These are phyloP conservation scores for Dichomitus squalens DNA, from an alignment of 1,284 basidiomycete species.

Conservation along the genomic window DNA sequence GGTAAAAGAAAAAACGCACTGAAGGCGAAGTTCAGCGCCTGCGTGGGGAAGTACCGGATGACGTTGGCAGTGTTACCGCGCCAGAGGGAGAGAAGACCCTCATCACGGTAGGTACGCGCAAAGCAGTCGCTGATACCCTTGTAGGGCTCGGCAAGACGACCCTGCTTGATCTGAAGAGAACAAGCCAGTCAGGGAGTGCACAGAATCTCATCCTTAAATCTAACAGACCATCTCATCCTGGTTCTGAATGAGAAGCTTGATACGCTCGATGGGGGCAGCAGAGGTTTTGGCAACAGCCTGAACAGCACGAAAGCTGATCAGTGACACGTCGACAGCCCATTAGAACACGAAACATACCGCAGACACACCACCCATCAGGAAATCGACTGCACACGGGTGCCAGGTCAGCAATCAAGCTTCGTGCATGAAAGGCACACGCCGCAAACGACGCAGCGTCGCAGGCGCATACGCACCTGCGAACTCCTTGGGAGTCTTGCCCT, in stretches of 20 bases:
- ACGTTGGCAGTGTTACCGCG: conserved; percentile 98
- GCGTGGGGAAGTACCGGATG: conserved; percentile 97
- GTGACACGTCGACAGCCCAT: neutral
- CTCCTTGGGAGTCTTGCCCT: conserved; percentile 78
- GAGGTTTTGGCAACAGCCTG: conserved; percentile 97
- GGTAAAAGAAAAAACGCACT: conserved; percentile 54
- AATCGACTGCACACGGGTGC: conserved; percentile 63
- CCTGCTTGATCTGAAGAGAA: conserved; percentile 85
- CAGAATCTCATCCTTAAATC: neutral
- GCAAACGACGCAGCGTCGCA: conserved; percentile 10
- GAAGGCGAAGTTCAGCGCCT: conserved; percentile 95
- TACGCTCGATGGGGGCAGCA: conserved; percentile 98
- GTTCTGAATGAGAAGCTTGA: conserved; percentile 98
- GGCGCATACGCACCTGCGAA: conserved; percentile 64
- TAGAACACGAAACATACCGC: conserved; percentile 57
- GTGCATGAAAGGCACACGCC: conserved; percentile 4
- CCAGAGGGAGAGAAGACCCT: conserved; percentile 91
- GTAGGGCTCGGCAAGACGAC: conserved; percentile 90
- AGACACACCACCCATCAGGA: conserved; percentile 92
- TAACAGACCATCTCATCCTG: conserved; percentile 86
- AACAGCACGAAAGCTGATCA: conserved; percentile 19
- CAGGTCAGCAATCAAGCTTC: conserved; percentile 38
- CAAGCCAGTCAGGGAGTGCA: conserved; percentile 18
- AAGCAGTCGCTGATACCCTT: conserved; percentile 94
- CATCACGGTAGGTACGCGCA: conserved; percentile 84